Conservation (phyloP, 1,284 basidiomycete species). For the Ceratobasidium sp. region DNA sequence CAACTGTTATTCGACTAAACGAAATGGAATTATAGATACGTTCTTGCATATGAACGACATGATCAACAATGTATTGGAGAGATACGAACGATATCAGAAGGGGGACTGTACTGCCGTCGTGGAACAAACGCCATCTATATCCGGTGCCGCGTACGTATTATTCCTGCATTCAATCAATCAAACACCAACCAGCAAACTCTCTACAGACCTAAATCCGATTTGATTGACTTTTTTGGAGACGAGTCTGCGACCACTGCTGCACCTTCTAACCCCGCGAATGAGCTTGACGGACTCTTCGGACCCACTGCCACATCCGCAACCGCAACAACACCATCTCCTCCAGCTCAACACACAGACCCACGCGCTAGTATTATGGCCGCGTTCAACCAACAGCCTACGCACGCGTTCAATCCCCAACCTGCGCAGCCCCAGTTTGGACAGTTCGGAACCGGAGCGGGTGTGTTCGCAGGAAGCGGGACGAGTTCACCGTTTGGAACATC, state of each 20-base stretch:
- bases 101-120: constrained; percentile 82
- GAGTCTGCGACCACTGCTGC: constrained; percentile 51
- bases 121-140: constrained; percentile 70
- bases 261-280: constrained; percentile 60
- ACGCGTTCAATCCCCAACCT: neutral
- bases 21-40: constrained; percentile 69
- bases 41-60: constrained; percentile 97
- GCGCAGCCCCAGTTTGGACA: constrained; percentile 45
- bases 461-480: constrained; percentile 26
- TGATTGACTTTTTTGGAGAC: constrained; percentile 80
- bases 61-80: constrained; percentile 90
- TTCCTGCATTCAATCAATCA: neutral
- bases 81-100: constrained; percentile 92
- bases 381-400: constrained; percentile 47
- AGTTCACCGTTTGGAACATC: constrained; percentile 45
- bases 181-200: constrained; percentile 50
- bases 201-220: constrained; percentile 60
- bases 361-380: constrained; percentile 47
- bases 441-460: constrained; percentile 50
- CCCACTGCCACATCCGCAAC: constrained; percentile 39
- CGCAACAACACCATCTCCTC: neutral
- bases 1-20: constrained; percentile 1
- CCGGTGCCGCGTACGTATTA: constrained; percentile 60
- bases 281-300: constrained; percentile 71
- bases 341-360: constrained; percentile 5